Evolutionary conservation across 108 stramenopile genomes (phyloP).

Genomic region (Skeletonema marinoi): DNA sequence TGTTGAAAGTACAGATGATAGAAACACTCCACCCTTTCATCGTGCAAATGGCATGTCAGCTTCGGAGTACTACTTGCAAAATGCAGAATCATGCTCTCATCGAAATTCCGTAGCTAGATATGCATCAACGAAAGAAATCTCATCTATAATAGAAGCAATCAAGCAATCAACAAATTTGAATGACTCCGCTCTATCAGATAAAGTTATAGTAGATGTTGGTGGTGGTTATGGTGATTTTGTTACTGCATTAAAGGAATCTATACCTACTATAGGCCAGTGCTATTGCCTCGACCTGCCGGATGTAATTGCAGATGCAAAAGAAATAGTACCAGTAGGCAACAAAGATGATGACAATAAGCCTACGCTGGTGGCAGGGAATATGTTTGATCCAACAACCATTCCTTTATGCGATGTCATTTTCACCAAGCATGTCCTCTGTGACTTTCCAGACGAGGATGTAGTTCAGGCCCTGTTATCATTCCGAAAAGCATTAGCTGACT

Average conservation of each 20-base stretch:
- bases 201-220: slow-evolving; percentile 45
- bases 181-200: slow-evolving; percentile 15
- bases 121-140: slow-evolving; percentile 44
- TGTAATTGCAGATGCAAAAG: slow-evolving; percentile 39
- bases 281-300: slow-evolving; percentile 46
- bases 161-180: slow-evolving; percentile 20
- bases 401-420: slow-evolving; percentile 43
- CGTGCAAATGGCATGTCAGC: slow-evolving; percentile 43
- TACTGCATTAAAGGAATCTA: slow-evolving; percentile 16
- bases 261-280: slow-evolving; percentile 20
- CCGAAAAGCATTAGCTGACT: slow-evolving; percentile 15
- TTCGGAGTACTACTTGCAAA: slow-evolving; percentile 36
- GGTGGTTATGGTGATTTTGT: slow-evolving; percentile 48
- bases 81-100: slow-evolving; percentile 27
- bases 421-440: slow-evolving; percentile 48
- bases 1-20: slow-evolving; percentile 14
- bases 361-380: slow-evolving; percentile 31
- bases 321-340: not conserved
- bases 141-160: slow-evolving; percentile 31
- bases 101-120: slow-evolving; percentile 43
- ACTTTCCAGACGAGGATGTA: slow-evolving; percentile 48
- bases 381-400: slow-evolving; percentile 46
- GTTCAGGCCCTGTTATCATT: slow-evolving; percentile 32
- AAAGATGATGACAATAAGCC: not conserved
- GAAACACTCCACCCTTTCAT: slow-evolving; percentile 30